Conservation (phyloP, 73 alveolate species). For the Paramecium tetraurelia region DNA sequence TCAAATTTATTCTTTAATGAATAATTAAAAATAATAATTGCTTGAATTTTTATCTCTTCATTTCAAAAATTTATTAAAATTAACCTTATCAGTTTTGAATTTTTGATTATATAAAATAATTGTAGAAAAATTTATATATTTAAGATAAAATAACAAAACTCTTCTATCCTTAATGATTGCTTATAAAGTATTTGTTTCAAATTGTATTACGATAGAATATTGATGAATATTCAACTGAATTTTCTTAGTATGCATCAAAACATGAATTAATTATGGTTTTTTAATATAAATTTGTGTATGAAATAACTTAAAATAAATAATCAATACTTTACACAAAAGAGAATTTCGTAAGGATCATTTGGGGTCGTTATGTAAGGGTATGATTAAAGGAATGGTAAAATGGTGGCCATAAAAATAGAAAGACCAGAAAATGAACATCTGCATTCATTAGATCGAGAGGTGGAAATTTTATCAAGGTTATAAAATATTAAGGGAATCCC, state of each 20-base stretch:
- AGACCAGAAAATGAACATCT: conserved; percentile 49
- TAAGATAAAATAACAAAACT: too few species aligned
- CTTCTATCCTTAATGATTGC: background rate
- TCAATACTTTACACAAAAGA: background rate
- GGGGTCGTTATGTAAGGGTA: conserved; percentile 13
- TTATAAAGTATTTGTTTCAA: background rate
- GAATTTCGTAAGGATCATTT: conserved; percentile 1
- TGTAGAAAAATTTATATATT: too few species aligned
- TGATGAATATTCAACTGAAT: background rate
- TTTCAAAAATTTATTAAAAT: too few species aligned
- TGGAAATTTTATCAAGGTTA: conserved; percentile 28
- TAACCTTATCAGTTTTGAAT: too few species aligned
- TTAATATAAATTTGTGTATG: background rate
- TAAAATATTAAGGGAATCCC: conserved; percentile 30
- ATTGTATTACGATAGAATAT: background rate
- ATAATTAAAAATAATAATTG: too few species aligned
- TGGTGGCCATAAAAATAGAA: conserved; percentile 55
- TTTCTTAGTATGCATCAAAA: background rate
- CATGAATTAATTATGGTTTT: background rate
- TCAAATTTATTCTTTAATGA: too few species aligned
- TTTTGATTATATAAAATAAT: too few species aligned
- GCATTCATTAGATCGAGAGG: conserved; percentile 45
- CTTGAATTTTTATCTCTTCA: too few species aligned
- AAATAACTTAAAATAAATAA: background rate
- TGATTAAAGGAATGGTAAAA: conserved; percentile 18